Evolutionary conservation across 345 rosid species (phyloP), one percentile per base, ranked within the genome.

Genomic region (Luvunga scandens): DNA sequence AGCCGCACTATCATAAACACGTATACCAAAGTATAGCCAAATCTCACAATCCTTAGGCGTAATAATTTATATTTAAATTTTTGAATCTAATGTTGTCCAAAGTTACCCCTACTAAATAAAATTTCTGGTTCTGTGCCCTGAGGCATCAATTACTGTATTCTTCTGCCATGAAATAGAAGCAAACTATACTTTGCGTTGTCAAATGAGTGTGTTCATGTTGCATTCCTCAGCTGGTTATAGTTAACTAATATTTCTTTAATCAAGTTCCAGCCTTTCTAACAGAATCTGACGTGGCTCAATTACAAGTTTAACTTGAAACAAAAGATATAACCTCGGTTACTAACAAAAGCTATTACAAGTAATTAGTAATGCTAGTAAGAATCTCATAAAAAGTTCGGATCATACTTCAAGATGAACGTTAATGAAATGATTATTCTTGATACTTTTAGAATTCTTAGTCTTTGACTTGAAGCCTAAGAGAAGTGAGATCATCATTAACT

Each of bases 381-480:
- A 33, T 55, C 39, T 55, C 9, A 4, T 22, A 6, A 55, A 30
- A 55, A 9, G 14, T 53, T 22, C 1, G 27, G 9, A 59, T 59
- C 4, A 9, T 62, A 27, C 7, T 28, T 27, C 66, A 61, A 7
- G 28, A 25, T 24, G 16, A 61, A 25, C 2, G 76, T 62, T 67
- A 73, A 33, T 64, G 48, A 39, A 80, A 85, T 80, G 67, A 80
- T 78, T 71, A 27, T 27, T 64, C 45, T 55, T 71, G 18, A 16
- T 39, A 50, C 70, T 57, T 80, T 31, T 83, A 55, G 21, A 81
- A 79, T 65, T 77, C 60, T 50, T 61, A 75, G 70, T 77, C 83
- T 79, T 78, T 80, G 81, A 81, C 85, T 86, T 84, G 79, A 79
- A 81, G 86, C 77, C 59, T 79, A 83, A 84, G 83, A 72, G 76